Base-by-base conservation (phyloP, 352 stramenopile species). In the Phytopythium cucurbitacearum region DNA sequence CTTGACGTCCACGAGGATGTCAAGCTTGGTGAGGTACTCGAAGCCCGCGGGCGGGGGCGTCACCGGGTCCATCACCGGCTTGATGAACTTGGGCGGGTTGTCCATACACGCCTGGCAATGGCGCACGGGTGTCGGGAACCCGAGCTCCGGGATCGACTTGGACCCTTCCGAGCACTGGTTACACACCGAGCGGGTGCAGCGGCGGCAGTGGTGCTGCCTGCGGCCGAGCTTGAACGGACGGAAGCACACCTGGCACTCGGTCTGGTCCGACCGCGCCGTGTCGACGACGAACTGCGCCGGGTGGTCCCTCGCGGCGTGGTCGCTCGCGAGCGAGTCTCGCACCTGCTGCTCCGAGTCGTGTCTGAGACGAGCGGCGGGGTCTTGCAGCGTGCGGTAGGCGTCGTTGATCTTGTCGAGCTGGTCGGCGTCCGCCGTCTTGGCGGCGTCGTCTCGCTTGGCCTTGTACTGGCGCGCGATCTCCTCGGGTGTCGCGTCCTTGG, bases 191-290 rank as follows among this genome's bases (percentile, higher is more conserved):
- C 84, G 80, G 48, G 81, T 94, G 54, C 84, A 94, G 51, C 84
- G 84, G 62, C 80, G 84, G 59, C 84, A 94, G 60, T 94, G 84
- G 53, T 94, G 80, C 59, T 90, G 79, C 3, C 84, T 76, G 66
- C 84, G 76, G 8, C 84, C 81, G 32, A 94, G 77, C 56, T 91
- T 91, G 57, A 94, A 94, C 8, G 80, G 84, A 57, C 84, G 81
- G 69, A 92, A 94, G 45, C 81, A 94, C n/a, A 94, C 80, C 51
- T 94, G 84, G 37, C 84, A 94, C 57, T 94, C 84, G n/a, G 76
- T 94, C 62, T 94, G 84, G 53, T 91, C 84, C 43, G 73, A 87
- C 15, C 84, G 84, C 9, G 81, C 81, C 13, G 80, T 87, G 66
- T 94, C 81, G 13, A 80, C 80, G 11, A 83, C 67, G 34, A 88